Percentiles rank a stretch among this genome's conserved stretches.
Conservation (phyloP, 306 rosid species). For the Canavalia ensiformis region DNA sequence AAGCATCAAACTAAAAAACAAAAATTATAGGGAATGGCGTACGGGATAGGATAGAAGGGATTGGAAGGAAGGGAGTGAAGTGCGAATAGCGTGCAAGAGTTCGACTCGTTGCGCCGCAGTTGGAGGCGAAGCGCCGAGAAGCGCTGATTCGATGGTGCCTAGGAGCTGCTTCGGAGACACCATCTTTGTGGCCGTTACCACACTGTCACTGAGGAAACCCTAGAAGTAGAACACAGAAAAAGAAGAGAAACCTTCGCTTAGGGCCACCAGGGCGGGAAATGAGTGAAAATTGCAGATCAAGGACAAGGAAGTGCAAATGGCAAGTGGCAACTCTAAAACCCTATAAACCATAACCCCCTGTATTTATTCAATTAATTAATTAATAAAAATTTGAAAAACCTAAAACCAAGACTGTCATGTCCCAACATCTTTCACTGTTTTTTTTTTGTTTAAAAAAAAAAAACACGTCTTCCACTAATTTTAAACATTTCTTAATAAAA, state of each 20-base stretch:
- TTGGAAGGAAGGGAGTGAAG: slow-evolving; percentile 63
- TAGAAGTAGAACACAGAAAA: neutral
- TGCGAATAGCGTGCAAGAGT: slow-evolving; percentile 86
- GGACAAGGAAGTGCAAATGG: neutral
- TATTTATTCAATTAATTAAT: no score
- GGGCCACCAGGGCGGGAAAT: slow-evolving; percentile 15
- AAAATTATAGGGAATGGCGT: slow-evolving; percentile 7
- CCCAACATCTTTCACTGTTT: no score
- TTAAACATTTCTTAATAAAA: no score
- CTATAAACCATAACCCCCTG: neutral
- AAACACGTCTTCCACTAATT: no score
- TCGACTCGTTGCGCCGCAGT: slow-evolving; percentile 75
- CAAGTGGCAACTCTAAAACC: slow-evolving; percentile 7
- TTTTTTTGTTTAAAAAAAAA: no score
- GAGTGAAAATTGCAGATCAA: neutral
- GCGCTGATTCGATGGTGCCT: slow-evolving; percentile 71
- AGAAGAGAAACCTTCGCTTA: neutral
- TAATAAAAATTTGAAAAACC: no score
- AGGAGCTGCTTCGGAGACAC: slow-evolving; percentile 83
- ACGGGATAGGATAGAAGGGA: slow-evolving; percentile 86
- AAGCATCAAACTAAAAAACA: neutral
- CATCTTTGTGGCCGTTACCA: slow-evolving; percentile 53
- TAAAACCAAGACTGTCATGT: no score
- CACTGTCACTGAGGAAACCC: slow-evolving; percentile 28
- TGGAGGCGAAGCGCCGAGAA: slow-evolving; percentile 80